Conservation (phyloP, 108 stramenopile species). For the Nitzschia inconspicua region DNA sequence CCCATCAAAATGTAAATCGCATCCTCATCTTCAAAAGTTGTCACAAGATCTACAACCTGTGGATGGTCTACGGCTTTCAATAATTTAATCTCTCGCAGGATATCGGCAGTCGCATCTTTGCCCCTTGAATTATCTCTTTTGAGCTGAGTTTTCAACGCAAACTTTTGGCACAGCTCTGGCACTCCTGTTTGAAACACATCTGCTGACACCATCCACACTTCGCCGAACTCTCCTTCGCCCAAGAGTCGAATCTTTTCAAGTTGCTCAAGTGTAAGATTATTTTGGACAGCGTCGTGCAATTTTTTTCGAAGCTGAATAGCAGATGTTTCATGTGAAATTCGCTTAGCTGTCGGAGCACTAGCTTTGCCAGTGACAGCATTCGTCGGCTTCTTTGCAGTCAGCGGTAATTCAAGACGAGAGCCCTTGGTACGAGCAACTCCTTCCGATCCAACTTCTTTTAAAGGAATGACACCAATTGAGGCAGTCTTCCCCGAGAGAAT, state of each 20-base stretch:
- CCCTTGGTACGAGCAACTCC: background rate
- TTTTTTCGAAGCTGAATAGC: slow-evolving; percentile 1
- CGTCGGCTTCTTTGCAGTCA: background rate
- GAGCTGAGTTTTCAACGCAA: slow-evolving; percentile 81
- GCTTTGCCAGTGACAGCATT: background rate
- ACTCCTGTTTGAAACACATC: slow-evolving; percentile 56
- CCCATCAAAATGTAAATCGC: slow-evolving; percentile 61
- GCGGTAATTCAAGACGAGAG: background rate
- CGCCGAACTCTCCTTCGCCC: slow-evolving; percentile 83
- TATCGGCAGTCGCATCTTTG: slow-evolving; percentile 52
- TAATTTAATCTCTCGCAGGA: slow-evolving; percentile 79
- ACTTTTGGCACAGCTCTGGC: slow-evolving; percentile 54
- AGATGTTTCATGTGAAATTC: background rate
- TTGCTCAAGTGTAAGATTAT: slow-evolving; percentile 34
- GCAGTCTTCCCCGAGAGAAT: background rate
- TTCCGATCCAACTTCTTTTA: background rate
- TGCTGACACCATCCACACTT: slow-evolving; percentile 67
- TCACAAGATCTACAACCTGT: slow-evolving; percentile 85
- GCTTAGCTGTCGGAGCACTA: background rate
- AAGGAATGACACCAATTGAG: slow-evolving; percentile 11
- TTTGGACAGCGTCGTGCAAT: slow-evolving; percentile 12
- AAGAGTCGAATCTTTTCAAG: slow-evolving; percentile 63
- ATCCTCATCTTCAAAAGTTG: slow-evolving; percentile 80
- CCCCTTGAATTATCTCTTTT: slow-evolving; percentile 5
- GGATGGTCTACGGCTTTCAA: slow-evolving; percentile 87